phyloP scores from a whole-genome alignment of 1,284 basidiomycete species.

The Athelia psychrophila region DNA sequence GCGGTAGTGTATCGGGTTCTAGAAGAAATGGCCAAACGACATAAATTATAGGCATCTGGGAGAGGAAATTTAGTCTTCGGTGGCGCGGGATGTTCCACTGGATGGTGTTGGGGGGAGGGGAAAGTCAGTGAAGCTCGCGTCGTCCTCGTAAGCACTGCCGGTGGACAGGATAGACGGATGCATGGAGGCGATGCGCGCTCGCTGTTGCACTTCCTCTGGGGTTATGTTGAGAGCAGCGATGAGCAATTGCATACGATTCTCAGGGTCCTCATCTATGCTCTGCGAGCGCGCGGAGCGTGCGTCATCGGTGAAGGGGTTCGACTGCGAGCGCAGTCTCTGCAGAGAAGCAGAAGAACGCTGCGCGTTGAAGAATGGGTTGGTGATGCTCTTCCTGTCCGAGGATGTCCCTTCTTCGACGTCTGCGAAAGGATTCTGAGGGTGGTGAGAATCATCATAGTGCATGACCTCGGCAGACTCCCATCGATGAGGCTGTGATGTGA shows the following conservation, averaged over 20 bases:
- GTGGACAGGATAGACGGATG: neutral
- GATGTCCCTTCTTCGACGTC: conserved; percentile 21
- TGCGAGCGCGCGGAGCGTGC: conserved; percentile 8
- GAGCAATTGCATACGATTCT: conserved; percentile 55
- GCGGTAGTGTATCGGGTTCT: neutral
- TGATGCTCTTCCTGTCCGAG: conserved; percentile 30
- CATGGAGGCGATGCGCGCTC: neutral
- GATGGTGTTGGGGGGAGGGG: neutral
- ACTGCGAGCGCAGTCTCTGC: conserved; percentile 22
- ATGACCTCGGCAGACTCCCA: conserved; percentile 75
- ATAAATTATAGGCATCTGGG: neutral
- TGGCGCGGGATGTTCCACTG: too few relatives aligned
- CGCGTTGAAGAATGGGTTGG: conserved; percentile 68
- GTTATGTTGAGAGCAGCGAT: conserved; percentile 58
- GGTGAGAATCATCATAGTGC: conserved; percentile 34
- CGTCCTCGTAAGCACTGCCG: neutral
- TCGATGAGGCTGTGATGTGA: conserved; percentile 43
- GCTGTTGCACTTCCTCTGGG: conserved; percentile 19
- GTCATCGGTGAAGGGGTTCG: conserved; percentile 36
- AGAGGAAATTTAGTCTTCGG: neutral
- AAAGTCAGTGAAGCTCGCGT: neutral
- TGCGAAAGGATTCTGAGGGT: conserved; percentile 40
- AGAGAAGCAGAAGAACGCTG: conserved; percentile 25
- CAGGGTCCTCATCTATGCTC: conserved; percentile 11
- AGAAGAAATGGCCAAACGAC: neutral